Base-by-base conservation (phyloP, 495 filamentous ascomycete genomes). In the Annulohypoxylon moriforme region DNA sequence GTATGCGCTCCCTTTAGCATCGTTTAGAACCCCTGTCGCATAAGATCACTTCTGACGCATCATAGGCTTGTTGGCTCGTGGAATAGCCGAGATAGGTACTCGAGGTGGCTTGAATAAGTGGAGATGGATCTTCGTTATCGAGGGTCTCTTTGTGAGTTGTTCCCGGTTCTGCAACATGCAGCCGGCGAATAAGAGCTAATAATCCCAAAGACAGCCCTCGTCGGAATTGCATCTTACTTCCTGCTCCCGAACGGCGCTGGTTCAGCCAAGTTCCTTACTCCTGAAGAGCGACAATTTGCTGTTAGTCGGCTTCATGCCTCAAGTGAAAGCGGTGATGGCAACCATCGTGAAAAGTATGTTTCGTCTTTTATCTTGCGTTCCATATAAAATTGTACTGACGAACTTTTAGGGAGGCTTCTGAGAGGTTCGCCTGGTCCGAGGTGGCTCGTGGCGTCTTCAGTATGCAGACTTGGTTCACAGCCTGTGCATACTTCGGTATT, bases 371-470 rank as follows among this genome's bases (percentile, higher is more conserved):
- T 7, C 25, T n/a, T 36, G 11, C 18, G 25, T 33, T 18, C n/a
- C 2, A 66, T 60, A 11, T 36, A 65, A 33, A 60, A 75, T 70
- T 60, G 22, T 46, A 59, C 47, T 66, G 27, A 69, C 33, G 20
- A 47, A 9, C 62, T n/a, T 40, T 16, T 46, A 76, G 42, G 64
- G 78, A 72, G 70, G 72, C 69, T 18, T 80, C 87, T 25, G 89
- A 89, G 27, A 80, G 71, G 16, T 89, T 89, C 55, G 80, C 88
- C 76, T 93, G 90, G 91, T 78, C 83, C 6, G 91, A 94, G 75
- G 89, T 90, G 4, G 81, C 75, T 65, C 85, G 81, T 3, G 87
- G 88, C 3, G 74, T 94, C 59, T 82, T 85, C 14, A 89, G 89
- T 67, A 81, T 86, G 81, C 84, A 89, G 60, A 83, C 80, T 16